Evolutionary conservation across 768 basidiomycete genomes (phyloP).

Genomic region (Boletellus ananiceps): DNA sequence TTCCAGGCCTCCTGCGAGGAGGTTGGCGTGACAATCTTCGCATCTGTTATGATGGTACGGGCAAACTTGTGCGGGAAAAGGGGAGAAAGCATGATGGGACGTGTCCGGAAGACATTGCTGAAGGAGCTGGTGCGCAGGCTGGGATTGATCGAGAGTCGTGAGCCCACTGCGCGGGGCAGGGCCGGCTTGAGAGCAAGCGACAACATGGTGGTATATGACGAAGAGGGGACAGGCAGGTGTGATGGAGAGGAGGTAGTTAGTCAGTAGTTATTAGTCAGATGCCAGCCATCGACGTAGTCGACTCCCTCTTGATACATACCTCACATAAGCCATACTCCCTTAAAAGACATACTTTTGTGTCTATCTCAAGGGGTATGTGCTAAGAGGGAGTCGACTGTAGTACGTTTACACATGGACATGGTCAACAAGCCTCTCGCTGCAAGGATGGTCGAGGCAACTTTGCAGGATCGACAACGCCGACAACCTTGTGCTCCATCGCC

Average conservation of each 20-base stretch:
- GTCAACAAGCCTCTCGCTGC: not conserved
- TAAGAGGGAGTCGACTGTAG: no score
- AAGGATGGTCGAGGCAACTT: slow-evolving; percentile 26
- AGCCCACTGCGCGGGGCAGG: slow-evolving; percentile 19
- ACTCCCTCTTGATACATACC: no score
- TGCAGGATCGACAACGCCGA: slow-evolving; percentile 62
- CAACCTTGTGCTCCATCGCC: slow-evolving; percentile 61
- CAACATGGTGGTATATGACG: slow-evolving; percentile 16
- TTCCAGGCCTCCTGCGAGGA: slow-evolving; percentile 45
- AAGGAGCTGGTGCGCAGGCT: slow-evolving; percentile 8
- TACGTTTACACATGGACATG: slow-evolving; percentile 10
- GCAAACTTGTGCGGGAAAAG: slow-evolving; percentile 28
- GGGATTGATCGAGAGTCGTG: slow-evolving; percentile 24
- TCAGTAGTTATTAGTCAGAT: slow-evolving; percentile 10
- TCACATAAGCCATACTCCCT: no score
- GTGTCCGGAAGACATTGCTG: slow-evolving; percentile 28
- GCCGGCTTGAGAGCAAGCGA: slow-evolving; percentile 8
- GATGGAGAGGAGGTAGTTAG: not conserved
- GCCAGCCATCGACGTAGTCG: not conserved
- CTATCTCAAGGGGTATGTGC: no score
- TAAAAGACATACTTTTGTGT: no score
- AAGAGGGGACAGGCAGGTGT: not conserved
- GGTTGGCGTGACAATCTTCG: slow-evolving; percentile 31
- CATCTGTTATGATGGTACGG: slow-evolving; percentile 50
- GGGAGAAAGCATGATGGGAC: slow-evolving; percentile 19